Base-by-base conservation (phyloP, 352 stramenopile species). In the Globisporangium recalcitrans region DNA sequence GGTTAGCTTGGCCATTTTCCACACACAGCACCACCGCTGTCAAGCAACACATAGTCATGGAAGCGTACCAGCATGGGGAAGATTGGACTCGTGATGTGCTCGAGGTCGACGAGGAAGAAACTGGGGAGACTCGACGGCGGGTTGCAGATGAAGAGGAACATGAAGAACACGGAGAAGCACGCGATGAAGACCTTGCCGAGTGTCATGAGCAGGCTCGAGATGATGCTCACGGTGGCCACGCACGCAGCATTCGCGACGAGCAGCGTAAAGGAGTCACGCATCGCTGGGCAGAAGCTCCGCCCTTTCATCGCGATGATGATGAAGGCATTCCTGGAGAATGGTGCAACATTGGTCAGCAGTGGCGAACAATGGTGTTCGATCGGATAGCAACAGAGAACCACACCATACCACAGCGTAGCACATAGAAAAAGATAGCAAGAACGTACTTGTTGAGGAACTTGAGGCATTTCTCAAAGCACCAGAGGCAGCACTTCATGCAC, bases 201-300 rank as follows among this genome's bases (percentile, higher is more conserved):
- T 49, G 88, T 63, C 68, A 97, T 79, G 22, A 97, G 79, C 71
- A 97, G 89, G 22, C 73, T 75, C 24, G 85, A 80, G 65, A 96
- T 75, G 68, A 94, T 80, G 59, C 77, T 90, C 56, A 95, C 85
- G 6, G 85, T 92, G 29, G 83, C 83, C 51, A 99, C 89, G 8
- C 94, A 85, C 51, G 85, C 78, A 26, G 97, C 88, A 78, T 99
- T 99, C 34, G 93, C 85, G 40, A 98, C 75, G 31, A 99, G 92
- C 38, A 99, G 78, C 61, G 95, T 93, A 73, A 99, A 99, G 44
- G 95, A 95, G 69, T 96, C 84, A 48, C 95, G 97, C 65, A 97
- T 94, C 31, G 89, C 86, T 36, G 80, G 88, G 67, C 86, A 95
- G 68, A 97, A 96, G 65, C 75, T 83, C 31, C 59, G 64, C 44